These are phyloP conservation scores for Alternaria rosae DNA, from an alignment of 2,329 filamentous ascomycete genomes.

Conservation along the genomic window DNA sequence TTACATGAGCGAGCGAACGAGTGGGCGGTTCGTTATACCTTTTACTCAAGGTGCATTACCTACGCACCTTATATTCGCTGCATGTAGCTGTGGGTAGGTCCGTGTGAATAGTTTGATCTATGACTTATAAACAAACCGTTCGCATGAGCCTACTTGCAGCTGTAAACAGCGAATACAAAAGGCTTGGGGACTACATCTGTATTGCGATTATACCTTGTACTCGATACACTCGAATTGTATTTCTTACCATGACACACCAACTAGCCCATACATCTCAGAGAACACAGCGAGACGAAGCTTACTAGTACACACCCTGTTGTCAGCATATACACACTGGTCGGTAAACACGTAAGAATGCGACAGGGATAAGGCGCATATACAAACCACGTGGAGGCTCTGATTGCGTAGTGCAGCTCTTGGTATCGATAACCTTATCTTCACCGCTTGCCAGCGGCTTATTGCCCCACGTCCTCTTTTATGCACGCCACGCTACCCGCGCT, in stretches of 20 bases:
- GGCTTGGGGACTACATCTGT: neutral
- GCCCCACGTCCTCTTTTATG: neutral
- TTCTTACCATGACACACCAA: neutral
- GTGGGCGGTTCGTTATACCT: neutral
- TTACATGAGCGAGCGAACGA: neutral
- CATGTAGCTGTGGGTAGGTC: neutral
- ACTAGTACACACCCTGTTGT: neutral
- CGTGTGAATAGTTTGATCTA: too few species aligned
- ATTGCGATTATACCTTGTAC: neutral
- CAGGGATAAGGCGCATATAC: neutral
- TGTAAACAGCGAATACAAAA: neutral
- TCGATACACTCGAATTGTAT: neutral
- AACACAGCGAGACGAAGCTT: neutral
- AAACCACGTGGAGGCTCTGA: constrained; percentile 18
- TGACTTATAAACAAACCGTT: too few species aligned
- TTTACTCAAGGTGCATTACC: neutral
- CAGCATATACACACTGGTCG: neutral
- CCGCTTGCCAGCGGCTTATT: constrained; percentile 10
- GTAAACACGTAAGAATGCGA: neutral
- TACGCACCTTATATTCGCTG: neutral
- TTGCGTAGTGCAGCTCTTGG: constrained; percentile 12
- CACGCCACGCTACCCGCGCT: neutral
- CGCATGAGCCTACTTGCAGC: neutral
- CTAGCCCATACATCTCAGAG: neutral
- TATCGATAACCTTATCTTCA: constrained; percentile 39